These are phyloP conservation scores for Lactarius sanguifluus DNA, from an alignment of 768 basidiomycete species.

Conservation along the genomic window DNA sequence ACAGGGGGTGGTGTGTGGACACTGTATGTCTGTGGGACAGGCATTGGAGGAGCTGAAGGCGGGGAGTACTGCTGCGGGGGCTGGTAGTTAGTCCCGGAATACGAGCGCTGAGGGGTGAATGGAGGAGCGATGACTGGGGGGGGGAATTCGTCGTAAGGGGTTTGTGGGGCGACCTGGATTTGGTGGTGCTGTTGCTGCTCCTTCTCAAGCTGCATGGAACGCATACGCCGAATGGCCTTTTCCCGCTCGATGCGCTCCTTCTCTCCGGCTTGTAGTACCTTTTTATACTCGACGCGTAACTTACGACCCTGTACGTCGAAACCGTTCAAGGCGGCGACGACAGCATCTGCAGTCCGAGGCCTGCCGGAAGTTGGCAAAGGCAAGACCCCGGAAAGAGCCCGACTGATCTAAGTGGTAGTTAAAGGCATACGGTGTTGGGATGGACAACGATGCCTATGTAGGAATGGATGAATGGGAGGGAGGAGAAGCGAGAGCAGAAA, in stretches of 20 bases:
- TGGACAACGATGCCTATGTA: conserved; percentile 77
- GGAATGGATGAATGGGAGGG: conserved; percentile 12
- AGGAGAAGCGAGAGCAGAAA: conserved; percentile 17
- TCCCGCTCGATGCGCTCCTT: conserved; percentile 98
- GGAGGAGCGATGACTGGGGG: conserved; percentile 52
- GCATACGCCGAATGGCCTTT: conserved; percentile 97
- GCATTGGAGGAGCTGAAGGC: conserved; percentile 44
- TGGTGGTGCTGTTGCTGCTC: conserved; percentile 55
- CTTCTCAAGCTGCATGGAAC: conserved; percentile 93
- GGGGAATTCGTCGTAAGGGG: conserved; percentile 71
- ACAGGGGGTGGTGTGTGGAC: conserved; percentile 53
- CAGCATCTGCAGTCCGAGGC: conserved; percentile 89
- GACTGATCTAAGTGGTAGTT: conserved; percentile 98
- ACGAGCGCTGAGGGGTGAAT: conserved; percentile 73
- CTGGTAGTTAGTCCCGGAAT: conserved; percentile 62
- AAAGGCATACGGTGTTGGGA: conserved; percentile 98
- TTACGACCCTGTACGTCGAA: conserved; percentile 97
- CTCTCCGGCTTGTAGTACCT: conserved; percentile 97
- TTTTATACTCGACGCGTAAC: conserved; percentile 98
- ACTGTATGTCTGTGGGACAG: conserved; percentile 44
- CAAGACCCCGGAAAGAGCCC: conserved; percentile 94
- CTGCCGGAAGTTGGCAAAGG: conserved; percentile 97
- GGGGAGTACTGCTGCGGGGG: conserved; percentile 65
- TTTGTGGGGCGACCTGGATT: conserved; percentile 19
- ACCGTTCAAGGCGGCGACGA: conserved; percentile 93